phyloP scores from a whole-genome alignment of 1,284 basidiomycete genomes.

The Melampsora americana region DNA sequence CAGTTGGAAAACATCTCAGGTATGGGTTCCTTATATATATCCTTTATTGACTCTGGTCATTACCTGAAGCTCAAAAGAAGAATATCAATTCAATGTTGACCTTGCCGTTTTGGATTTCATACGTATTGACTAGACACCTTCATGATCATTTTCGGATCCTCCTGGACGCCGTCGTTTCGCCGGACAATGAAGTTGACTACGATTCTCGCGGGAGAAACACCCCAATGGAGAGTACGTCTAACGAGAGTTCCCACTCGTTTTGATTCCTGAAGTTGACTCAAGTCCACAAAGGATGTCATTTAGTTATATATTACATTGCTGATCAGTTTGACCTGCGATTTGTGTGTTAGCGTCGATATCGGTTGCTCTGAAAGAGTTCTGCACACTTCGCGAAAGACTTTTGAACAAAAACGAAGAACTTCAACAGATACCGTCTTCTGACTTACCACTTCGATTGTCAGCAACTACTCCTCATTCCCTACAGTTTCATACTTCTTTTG shows the following conservation, averaged over 20 bases:
- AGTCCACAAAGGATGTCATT: neutral
- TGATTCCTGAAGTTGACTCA: neutral
- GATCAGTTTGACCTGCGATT: too few relatives aligned
- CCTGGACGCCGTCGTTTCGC: neutral
- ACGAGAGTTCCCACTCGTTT: neutral
- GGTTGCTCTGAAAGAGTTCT: too few relatives aligned
- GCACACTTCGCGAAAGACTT: too few relatives aligned
- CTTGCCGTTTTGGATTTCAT: neutral
- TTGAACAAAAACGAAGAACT: too few relatives aligned
- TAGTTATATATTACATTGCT: too few relatives aligned
- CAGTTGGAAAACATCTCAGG: slow-evolving; percentile 41
- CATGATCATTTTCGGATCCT: slow-evolving; percentile 25
- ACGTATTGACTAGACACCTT: slow-evolving; percentile 5
- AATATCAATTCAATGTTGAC: neutral
- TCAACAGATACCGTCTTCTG: too few relatives aligned
- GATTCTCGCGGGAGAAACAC: neutral
- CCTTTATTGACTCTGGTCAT: neutral
- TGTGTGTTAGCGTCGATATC: too few relatives aligned
- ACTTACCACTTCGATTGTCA: too few relatives aligned
- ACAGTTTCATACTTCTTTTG: too few relatives aligned
- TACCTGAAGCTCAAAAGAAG: neutral
- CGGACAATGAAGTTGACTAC: neutral
- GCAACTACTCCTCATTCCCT: too few relatives aligned
- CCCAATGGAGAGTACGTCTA: slow-evolving; percentile 28
- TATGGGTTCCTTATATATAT: neutral